phyloP scores from a whole-genome alignment of 345 rosid genomes.

The Populus euphratica region DNA sequence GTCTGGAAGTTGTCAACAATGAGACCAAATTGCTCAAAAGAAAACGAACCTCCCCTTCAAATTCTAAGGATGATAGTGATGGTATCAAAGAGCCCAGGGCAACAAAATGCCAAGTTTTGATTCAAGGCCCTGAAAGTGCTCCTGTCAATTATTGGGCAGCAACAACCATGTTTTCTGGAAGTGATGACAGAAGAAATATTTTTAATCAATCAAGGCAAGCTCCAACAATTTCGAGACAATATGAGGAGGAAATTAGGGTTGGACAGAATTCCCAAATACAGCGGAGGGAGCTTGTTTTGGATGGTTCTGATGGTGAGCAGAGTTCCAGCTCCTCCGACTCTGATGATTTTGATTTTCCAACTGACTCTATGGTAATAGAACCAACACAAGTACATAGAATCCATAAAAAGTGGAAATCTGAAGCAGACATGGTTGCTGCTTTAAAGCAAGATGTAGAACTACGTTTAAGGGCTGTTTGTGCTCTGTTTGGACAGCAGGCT shows the following conservation, averaged over 20 bases:
- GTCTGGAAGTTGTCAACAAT: not conserved
- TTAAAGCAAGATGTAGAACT: constrained; percentile 17
- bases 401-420: constrained; percentile 18
- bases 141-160: constrained; percentile 2
- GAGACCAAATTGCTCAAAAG: constrained; percentile 27
- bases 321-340: constrained; percentile 34
- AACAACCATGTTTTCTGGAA: constrained; percentile 3
- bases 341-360: constrained; percentile 14
- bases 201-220: constrained; percentile 4
- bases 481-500: constrained; percentile 22
- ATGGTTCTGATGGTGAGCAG: constrained; percentile 6
- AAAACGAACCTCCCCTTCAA: constrained; percentile 16
- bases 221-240: not conserved
- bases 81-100: not conserved
- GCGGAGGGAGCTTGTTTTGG: not conserved
- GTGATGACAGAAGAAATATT: not conserved
- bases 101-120: constrained; percentile 16
- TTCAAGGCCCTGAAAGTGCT: constrained; percentile 5
- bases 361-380: not conserved
- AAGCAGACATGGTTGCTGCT: constrained; percentile 16
- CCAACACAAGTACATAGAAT: not conserved
- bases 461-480: constrained; percentile 36
- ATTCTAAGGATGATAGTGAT: not conserved
- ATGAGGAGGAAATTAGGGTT: not conserved
- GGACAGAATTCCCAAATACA: not conserved